phyloP scores from a whole-genome alignment of 768 basidiomycete species.

The Lactarius psammicola region DNA sequence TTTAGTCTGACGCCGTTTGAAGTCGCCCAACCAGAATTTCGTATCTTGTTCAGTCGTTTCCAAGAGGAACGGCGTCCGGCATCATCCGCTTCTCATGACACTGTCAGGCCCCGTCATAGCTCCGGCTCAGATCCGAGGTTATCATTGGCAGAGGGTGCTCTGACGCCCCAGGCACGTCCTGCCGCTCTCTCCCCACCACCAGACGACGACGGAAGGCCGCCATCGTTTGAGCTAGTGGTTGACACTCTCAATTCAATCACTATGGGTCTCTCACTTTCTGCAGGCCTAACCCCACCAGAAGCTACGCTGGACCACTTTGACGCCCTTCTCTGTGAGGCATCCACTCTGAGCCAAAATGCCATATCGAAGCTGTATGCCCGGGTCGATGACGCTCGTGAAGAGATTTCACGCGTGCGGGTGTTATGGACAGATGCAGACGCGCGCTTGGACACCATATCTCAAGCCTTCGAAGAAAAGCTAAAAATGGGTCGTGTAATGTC shows the following conservation, averaged over 20 bases:
- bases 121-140: slow-evolving; percentile 51
- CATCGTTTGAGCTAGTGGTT: slow-evolving; percentile 46
- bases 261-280: slow-evolving; percentile 31
- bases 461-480: slow-evolving; percentile 48
- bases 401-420: slow-evolving; percentile 48
- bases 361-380: slow-evolving; percentile 53
- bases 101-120: slow-evolving; percentile 46
- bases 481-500: slow-evolving; percentile 7
- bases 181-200: slow-evolving; percentile 23
- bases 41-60: slow-evolving; percentile 56
- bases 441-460: slow-evolving; percentile 45
- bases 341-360: slow-evolving; percentile 46
- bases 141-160: slow-evolving; percentile 35
- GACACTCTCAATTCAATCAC: slow-evolving; percentile 54
- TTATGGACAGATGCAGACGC: slow-evolving; percentile 45
- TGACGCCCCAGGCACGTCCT: slow-evolving; percentile 12
- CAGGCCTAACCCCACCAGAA: slow-evolving; percentile 39
- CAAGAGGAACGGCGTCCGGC: slow-evolving; percentile 46
- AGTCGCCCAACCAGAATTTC: slow-evolving; percentile 65
- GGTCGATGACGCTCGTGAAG: slow-evolving; percentile 49
- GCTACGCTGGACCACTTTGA: slow-evolving; percentile 45
- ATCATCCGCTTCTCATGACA: slow-evolving; percentile 55
- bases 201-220: slow-evolving; percentile 44
- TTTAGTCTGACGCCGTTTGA: slow-evolving; percentile 64
- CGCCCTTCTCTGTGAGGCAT: slow-evolving; percentile 48